Percentiles rank a stretch among this genome's conserved stretches.
phyloP scores from a whole-genome alignment of 106 monocot genomes.

The Phalaenopsis aphrodite region DNA sequence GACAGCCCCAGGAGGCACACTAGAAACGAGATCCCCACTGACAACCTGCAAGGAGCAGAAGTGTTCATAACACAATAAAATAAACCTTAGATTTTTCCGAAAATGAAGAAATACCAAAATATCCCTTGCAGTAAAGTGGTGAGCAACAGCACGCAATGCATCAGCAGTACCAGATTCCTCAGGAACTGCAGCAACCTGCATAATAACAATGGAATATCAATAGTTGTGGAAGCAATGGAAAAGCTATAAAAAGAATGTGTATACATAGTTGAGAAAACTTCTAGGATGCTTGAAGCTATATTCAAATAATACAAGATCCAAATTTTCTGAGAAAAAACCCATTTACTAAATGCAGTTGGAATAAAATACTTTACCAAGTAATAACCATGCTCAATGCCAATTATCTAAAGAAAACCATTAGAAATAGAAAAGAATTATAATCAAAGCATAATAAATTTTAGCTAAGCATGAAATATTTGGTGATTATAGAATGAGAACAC shows the following conservation, averaged over 20 bases:
- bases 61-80: not conserved
- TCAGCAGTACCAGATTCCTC: slow-evolving; percentile 89
- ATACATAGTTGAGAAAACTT: not conserved
- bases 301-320: not conserved
- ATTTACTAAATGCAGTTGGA: not conserved
- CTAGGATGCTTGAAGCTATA: not conserved
- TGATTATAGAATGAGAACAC: not conserved
- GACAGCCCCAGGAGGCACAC: slow-evolving; percentile 85
- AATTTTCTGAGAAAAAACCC: not conserved
- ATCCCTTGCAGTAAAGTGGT: slow-evolving; percentile 69
- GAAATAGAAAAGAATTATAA: not conserved
- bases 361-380: not conserved
- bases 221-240: not conserved
- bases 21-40: slow-evolving; percentile 88
- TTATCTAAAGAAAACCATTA: not conserved
- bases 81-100: not conserved
- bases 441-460: not conserved
- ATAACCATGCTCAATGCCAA: not conserved
- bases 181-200: slow-evolving; percentile 74
- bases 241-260: not conserved
- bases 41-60: slow-evolving; percentile 44
- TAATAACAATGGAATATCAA: not conserved
- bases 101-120: slow-evolving; percentile 48
- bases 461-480: not conserved
- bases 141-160: slow-evolving; percentile 65